Evolutionary conservation across 352 stramenopile species (phyloP).

Genomic region (Sclerospora graminicola): DNA sequence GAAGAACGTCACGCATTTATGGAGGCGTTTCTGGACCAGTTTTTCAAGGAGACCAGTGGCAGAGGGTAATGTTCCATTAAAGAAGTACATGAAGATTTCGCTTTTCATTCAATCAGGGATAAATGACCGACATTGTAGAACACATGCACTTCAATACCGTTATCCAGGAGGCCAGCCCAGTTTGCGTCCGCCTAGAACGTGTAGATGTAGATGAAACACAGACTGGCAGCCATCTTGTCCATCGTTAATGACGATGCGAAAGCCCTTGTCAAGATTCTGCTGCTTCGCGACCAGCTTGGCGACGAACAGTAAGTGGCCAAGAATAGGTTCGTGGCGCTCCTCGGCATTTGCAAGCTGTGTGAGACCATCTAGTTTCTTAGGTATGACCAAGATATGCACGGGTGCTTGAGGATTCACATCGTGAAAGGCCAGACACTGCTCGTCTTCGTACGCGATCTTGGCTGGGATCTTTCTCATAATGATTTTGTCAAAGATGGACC

Average conservation of each 20-base stretch:
- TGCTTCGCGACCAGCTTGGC: constrained; percentile 90
- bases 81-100: background rate
- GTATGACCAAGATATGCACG: constrained; percentile 96
- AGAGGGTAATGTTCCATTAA: constrained; percentile 19
- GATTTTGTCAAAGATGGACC: constrained; percentile 99
- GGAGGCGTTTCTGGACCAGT: constrained; percentile 74
- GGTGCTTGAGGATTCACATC: constrained; percentile 95
- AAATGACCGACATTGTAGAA: no score
- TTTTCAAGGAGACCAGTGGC: constrained; percentile 67
- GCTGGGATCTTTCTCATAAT: constrained; percentile 90
- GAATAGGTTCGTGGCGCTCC: constrained; percentile 88
- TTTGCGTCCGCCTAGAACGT: constrained; percentile 91
- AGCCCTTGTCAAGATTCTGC: constrained; percentile 86
- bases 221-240: constrained; percentile 89
- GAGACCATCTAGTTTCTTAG: constrained; percentile 90
- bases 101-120: no score
- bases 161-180: constrained; percentile 91
- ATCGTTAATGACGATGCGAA: constrained; percentile 97
- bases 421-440: constrained; percentile 94
- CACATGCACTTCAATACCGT: constrained; percentile 1
- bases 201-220: constrained; percentile 88
- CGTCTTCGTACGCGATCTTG: constrained; percentile 94
- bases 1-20: constrained; percentile 81
- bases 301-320: constrained; percentile 90
- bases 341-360: constrained; percentile 85